Evolutionary conservation across 257 asterid genomes (phyloP), one percentile per base, ranked within the genome.

Genomic region (Ilex aquifolium): DNA sequence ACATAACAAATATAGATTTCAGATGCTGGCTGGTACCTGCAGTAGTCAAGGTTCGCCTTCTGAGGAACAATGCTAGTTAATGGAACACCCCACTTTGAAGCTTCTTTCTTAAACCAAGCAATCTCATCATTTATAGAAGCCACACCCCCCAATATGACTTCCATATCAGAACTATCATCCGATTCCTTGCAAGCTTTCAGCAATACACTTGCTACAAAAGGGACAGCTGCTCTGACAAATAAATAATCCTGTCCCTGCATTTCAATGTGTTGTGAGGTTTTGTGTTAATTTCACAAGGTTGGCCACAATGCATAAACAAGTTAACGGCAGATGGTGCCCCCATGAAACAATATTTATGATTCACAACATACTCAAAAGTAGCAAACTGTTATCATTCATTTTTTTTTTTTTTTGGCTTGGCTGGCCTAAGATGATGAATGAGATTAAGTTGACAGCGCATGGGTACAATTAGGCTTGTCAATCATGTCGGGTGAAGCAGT

Each of bases 191-290:
- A 88, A 54, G 97, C 95, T 81, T 91, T 91, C 51, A 88, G 12
- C 73, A 88, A 68, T 13, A 77, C 36, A 61, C 83, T 84, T 3
- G 96, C 91, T 17, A 70, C 67, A 36, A 91, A 88, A 32, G 96
- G 87, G 51, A 86, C 80, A 51, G 82, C 86, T 52, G 88, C 84
- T 76, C 91, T 80, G 29, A 91, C 96, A 46, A 91, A 91, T 64
- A 82, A 67, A 29, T 88, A 88, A 77, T 88, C 98, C 67, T 88
- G 96, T 31, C 84, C 96, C 98, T 91, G 87, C 76, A 74, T 57
- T 74, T 50, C 13, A 46, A 46, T 46, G 11, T 46, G 15, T 14
- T 10, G 52, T 46, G n/a, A 46, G 42, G 42, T 14, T 10, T 42
- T 46, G 14, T 46, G 52, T 14, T 14, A 46, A 46, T 46, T 46